phyloP scores from a whole-genome alignment of 2,329 filamentous ascomycete genomes.

The Meredithiella fracta region DNA sequence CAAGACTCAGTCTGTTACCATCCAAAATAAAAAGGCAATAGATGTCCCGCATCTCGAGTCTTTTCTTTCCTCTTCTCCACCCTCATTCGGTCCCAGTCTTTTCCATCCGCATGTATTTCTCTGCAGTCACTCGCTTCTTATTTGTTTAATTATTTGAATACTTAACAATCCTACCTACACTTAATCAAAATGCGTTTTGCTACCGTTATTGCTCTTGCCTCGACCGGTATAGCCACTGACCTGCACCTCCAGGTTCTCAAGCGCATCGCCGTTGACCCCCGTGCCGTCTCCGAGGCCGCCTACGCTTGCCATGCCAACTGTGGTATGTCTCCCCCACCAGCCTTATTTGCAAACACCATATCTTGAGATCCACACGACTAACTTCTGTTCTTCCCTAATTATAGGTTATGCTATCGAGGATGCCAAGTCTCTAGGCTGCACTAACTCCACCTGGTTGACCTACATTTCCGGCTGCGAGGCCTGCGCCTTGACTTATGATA shows the following conservation, averaged over 20 bases:
- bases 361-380: background rate
- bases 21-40: constrained; percentile 1
- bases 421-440: constrained; percentile 18
- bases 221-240: constrained; percentile 2
- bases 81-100: constrained; percentile 1
- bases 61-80: constrained; percentile 1
- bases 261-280: constrained; percentile 2
- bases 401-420: constrained; percentile 21
- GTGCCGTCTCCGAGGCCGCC: constrained; percentile 7
- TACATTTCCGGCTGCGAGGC: constrained; percentile 29
- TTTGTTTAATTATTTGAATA: background rate
- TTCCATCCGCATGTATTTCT: background rate
- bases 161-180: background rate
- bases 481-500: constrained; percentile 27
- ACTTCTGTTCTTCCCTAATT: too few species aligned
- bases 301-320: constrained; percentile 33
- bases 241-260: constrained; percentile 6
- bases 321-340: constrained; percentile 23
- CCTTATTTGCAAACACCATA: background rate
- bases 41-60: background rate
- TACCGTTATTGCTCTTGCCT: constrained; percentile 2
- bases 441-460: constrained; percentile 24
- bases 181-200: constrained; percentile 4
- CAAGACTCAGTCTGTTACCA: too few species aligned
- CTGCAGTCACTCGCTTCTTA: constrained; percentile 2